Evolutionary conservation across 192 early-diverging fungal species (phyloP).

Genomic region (Umbelopsis sp.): DNA sequence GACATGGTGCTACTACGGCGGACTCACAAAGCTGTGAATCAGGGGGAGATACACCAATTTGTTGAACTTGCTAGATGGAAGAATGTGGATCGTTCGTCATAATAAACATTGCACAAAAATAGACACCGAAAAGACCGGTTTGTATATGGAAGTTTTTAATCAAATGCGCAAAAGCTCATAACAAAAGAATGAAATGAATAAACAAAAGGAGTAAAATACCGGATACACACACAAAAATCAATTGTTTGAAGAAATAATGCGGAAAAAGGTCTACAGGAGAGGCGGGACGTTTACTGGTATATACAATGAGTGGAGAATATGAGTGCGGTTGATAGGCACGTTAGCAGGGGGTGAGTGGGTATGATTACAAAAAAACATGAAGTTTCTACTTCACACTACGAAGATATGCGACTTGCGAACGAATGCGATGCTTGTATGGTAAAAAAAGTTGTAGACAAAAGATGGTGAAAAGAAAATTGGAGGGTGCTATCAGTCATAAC

Average conservation of each 20-base stretch:
- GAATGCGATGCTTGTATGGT: too few species aligned
- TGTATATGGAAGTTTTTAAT: not conserved
- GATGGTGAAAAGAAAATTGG: not conserved
- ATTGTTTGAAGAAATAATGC: not conserved
- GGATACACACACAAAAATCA: not conserved
- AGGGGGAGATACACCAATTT: slow-evolving; percentile 7
- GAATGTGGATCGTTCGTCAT: not conserved
- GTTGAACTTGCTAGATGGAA: not conserved
- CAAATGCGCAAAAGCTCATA: not conserved
- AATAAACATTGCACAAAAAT: too few species aligned
- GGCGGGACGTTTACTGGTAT: not conserved
- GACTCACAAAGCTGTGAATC: not conserved
- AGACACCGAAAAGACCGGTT: too few species aligned
- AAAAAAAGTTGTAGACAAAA: too few species aligned
- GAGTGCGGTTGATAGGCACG: not conserved
- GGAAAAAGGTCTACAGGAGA: not conserved
- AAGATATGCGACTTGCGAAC: too few species aligned
- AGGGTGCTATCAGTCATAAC: not conserved
- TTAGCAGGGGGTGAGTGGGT: not conserved
- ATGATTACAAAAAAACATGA: slow-evolving; percentile 9
- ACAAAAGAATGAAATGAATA: not conserved
- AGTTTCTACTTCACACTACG: not conserved
- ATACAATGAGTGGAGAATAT: slow-evolving; percentile 20
- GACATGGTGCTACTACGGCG: not conserved
- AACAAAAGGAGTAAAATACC: not conserved